Conservation (phyloP, 2,329 filamentous ascomycete genomes). For the Grosmannia serpens region DNA sequence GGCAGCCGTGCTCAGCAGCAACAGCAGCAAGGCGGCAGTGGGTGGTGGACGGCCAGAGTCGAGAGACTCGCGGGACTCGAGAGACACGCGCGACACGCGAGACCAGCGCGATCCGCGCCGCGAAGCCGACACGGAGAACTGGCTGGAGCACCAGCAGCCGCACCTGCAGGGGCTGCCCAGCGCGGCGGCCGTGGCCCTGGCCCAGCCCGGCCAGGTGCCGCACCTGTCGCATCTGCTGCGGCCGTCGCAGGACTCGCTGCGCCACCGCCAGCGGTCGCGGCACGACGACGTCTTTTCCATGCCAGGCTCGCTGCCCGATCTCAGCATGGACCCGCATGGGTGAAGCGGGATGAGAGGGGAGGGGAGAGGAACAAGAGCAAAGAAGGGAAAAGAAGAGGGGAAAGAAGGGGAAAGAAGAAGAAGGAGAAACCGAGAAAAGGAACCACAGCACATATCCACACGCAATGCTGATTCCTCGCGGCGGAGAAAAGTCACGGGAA, state of each 20-base stretch:
- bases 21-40: neutral
- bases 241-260: constrained; percentile 21
- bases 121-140: constrained; percentile 13
- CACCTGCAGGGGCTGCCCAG: constrained; percentile 13
- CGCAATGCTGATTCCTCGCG: neutral
- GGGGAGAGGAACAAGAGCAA: neutral
- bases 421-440: too few species aligned
- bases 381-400: neutral
- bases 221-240: constrained; percentile 4
- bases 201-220: constrained; percentile 1
- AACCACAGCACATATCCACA: neutral
- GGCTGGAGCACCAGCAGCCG: constrained; percentile 12
- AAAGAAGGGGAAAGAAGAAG: neutral
- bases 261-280: constrained; percentile 24
- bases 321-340: constrained; percentile 19
- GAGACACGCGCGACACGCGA: constrained; percentile 16
- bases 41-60: constrained; percentile 10
- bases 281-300: constrained; percentile 26
- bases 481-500: neutral
- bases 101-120: constrained; percentile 20
- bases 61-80: constrained; percentile 22
- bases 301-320: constrained; percentile 33
- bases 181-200: constrained; percentile 1
- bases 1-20: neutral
- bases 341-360: neutral